phyloP scores from a whole-genome alignment of 192 early-diverging fungal species.

The Chytriomyces sp. region DNA sequence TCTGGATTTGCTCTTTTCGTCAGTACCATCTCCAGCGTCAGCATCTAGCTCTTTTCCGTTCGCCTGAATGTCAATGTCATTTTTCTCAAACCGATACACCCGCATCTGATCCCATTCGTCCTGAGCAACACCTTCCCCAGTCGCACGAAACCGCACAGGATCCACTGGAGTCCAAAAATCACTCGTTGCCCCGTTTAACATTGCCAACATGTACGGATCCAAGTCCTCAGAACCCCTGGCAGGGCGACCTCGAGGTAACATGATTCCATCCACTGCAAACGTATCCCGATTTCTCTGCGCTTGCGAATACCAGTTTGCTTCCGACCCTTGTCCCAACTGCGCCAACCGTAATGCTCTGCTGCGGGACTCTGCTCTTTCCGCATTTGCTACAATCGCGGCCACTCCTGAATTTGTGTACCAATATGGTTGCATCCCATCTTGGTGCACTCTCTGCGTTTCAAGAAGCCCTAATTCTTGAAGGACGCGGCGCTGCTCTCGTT shows the following conservation, averaged over 20 bases:
- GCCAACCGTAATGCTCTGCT: background rate
- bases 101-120: slow-evolving; percentile 23
- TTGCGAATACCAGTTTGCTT: background rate
- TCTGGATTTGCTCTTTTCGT: background rate
- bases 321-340: background rate
- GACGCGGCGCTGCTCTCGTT: background rate
- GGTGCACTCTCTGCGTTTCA: background rate
- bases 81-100: slow-evolving; percentile 7
- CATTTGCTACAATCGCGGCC: background rate
- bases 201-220: slow-evolving; percentile 15
- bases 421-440: background rate
- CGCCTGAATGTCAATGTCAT: background rate
- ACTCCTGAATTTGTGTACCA: background rate
- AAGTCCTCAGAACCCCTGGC: background rate
- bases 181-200: background rate
- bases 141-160: background rate
- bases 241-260: background rate
- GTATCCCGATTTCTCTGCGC: background rate
- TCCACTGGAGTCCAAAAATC: slow-evolving; percentile 32
- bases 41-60: background rate
- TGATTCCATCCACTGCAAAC: background rate
- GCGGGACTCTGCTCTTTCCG: background rate
- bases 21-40: background rate
- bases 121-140: slow-evolving; percentile 8
- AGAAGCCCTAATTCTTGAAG: background rate